Percentiles rank a stretch among this genome's conserved stretches.
Conservation (phyloP, 2,329 filamentous ascomycete genomes). For the Microascus cirrosus region DNA sequence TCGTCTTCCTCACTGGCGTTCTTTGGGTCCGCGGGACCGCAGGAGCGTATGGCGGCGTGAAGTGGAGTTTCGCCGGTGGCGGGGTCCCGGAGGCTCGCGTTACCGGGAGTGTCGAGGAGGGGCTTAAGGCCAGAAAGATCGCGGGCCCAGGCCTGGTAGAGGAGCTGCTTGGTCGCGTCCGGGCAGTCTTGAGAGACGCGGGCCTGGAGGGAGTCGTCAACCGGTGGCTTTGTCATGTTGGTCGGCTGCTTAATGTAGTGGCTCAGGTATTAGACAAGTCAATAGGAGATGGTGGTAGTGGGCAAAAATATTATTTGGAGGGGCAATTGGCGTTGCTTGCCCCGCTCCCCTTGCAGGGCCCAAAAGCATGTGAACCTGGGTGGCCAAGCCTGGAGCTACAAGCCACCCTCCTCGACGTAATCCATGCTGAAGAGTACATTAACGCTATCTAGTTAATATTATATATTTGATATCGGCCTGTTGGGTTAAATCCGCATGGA, state of each 20-base stretch:
- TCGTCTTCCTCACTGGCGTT: slow-evolving; percentile 11
- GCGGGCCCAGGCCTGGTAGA: slow-evolving; percentile 44
- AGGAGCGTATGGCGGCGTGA: slow-evolving; percentile 79
- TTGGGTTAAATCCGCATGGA: too few species aligned
- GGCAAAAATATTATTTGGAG: not conserved
- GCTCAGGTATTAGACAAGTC: not conserved
- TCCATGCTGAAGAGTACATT: too few species aligned
- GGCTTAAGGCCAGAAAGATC: slow-evolving; percentile 56
- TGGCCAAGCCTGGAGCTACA: not conserved
- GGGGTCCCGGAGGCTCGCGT: slow-evolving; percentile 69
- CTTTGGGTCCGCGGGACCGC: slow-evolving; percentile 30
- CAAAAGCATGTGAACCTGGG: not conserved
- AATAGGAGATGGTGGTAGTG: too few species aligned
- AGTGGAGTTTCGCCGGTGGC: slow-evolving; percentile 79
- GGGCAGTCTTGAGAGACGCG: slow-evolving; percentile 44
- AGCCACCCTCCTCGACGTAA: not conserved
- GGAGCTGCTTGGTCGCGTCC: slow-evolving; percentile 35
- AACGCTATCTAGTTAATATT: too few species aligned
- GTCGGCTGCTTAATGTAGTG: not conserved
- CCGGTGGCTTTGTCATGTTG: slow-evolving; percentile 11
- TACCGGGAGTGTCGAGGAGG: slow-evolving; percentile 52
- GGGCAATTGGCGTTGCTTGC: not conserved
- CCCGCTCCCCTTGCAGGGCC: not conserved
- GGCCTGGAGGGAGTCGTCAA: slow-evolving; percentile 38
- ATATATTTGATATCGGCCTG: too few species aligned